Evolutionary conservation across 2,329 filamentous ascomycete genomes (phyloP), one percentile per base, ranked within the genome.

Genomic region (Blastomyces emzantsi): DNA sequence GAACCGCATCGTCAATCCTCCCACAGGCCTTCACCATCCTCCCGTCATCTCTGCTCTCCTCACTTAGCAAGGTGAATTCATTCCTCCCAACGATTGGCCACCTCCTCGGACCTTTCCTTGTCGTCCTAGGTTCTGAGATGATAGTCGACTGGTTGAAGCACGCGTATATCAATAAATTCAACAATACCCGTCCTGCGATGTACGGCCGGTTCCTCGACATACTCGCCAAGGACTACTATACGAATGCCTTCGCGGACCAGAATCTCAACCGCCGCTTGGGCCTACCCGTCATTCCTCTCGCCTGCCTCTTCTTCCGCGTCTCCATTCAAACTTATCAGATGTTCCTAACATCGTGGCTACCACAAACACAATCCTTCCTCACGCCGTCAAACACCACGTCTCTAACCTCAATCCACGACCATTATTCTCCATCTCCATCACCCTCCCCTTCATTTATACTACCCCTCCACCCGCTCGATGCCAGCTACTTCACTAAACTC

Each of bases 121-220:
- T 99, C 8, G 95, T 99, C 0, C 84, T 99, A 7, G 93, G 92
- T 1, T 96, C 92, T 66, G 94, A 99, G 77, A 97, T 97, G 87
- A 79, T 96, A 9, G 94, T 99, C 1, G 94, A 99, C 76, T 92
- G 90, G 85, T 85, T 97, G 74, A 99, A 99, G 75, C 95, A 99
- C 73, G 91, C 91, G 28, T 99, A 97, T 73, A 95, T 99, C 73
- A 92, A 88, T 73, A 99, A 99, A 73, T 99, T 99, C 80, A 99
- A 99, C 81, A 96, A 96, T 70, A 92, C 92, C 69, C 93, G 94
- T 67, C 94, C 94, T 2, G 85, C 84, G 7, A 89, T 99, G 63
- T 99, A 99, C 74, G 85, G 86, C 61, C 86, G 92, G 30, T 96
- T 94, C 73, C 83, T 97, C 19, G 95, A 99, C 72, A 90, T 99